Evolutionary conservation across 1,284 basidiomycete genomes (phyloP).

Genomic region (Boletus austroedulis): DNA sequence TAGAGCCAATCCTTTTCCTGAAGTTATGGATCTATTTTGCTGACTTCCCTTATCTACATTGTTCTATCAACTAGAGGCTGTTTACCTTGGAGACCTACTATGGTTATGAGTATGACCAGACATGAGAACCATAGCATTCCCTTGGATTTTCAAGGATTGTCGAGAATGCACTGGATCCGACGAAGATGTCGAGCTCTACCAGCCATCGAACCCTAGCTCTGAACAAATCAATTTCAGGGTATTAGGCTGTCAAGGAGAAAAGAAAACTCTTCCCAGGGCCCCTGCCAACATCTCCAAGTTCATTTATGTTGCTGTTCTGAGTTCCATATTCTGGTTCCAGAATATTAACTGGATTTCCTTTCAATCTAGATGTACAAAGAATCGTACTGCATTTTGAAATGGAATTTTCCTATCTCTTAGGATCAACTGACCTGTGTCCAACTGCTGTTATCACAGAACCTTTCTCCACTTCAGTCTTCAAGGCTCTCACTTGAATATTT

Average conservation of each 20-base stretch:
- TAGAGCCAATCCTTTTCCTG: slow-evolving; percentile 5
- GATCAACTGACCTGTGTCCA: slow-evolving; percentile 4
- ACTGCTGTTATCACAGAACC: no score
- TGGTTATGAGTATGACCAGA: slow-evolving; percentile 38
- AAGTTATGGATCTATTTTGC: slow-evolving; percentile 5
- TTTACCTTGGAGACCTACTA: slow-evolving; percentile 5
- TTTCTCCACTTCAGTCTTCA: no score
- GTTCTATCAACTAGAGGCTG: slow-evolving; percentile 4
- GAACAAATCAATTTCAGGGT: slow-evolving; percentile 53
- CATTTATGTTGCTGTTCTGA: slow-evolving; percentile 53
- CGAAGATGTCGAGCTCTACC: slow-evolving; percentile 56
- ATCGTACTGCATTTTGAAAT: not conserved
- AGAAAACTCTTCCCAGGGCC: slow-evolving; percentile 39
- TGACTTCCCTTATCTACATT: slow-evolving; percentile 6
- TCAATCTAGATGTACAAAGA: slow-evolving; percentile 25
- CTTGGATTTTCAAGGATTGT: slow-evolving; percentile 40
- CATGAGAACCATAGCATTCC: slow-evolving; percentile 52
- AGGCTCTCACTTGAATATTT: no score
- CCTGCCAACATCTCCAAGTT: slow-evolving; percentile 55
- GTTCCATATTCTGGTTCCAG: slow-evolving; percentile 58
- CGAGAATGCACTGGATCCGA: slow-evolving; percentile 50
- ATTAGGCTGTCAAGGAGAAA: slow-evolving; percentile 1
- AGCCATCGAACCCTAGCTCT: slow-evolving; percentile 55
- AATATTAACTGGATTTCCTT: slow-evolving; percentile 63
- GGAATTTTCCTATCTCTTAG: slow-evolving; percentile 1